Percentiles rank a stretch among this genome's conserved stretches.
Conservation (phyloP, 164 flowering plant species). For the Tetracentron sinense region DNA sequence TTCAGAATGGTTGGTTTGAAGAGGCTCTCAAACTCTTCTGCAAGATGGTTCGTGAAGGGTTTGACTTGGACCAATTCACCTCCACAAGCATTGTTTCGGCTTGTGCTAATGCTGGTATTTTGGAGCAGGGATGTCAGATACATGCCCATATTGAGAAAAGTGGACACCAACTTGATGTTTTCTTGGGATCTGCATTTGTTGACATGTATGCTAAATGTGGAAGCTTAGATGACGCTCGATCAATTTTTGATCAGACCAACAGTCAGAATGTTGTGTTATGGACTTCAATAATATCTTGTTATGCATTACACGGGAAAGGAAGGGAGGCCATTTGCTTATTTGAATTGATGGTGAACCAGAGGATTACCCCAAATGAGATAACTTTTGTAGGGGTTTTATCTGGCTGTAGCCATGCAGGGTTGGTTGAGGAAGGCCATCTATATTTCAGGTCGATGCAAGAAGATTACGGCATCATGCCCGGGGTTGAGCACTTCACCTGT, state of each 20-base stretch:
- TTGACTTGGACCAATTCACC: conserved; percentile 37
- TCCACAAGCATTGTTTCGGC: conserved; percentile 56
- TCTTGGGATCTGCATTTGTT: conserved; percentile 44
- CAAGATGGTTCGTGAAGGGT: conserved; percentile 36
- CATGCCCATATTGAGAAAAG: conserved; percentile 49
- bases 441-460: conserved; percentile 59
- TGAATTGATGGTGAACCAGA: conserved; percentile 48
- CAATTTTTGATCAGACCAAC: conserved; percentile 29
- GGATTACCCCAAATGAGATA: conserved; percentile 59
- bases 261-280: conserved; percentile 45
- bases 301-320: conserved; percentile 58
- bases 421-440: conserved; percentile 50
- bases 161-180: conserved; percentile 40
- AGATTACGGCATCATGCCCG: conserved; percentile 45
- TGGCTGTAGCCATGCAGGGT: conserved; percentile 71
- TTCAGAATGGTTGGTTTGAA: conserved; percentile 47
- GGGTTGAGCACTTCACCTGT: conserved; percentile 57
- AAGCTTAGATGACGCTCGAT: conserved; percentile 44
- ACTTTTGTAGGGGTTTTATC: conserved; percentile 55
- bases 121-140: conserved; percentile 50
- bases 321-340: conserved; percentile 45
- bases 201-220: conserved; percentile 84
- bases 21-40: conserved; percentile 45
- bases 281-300: conserved; percentile 61
- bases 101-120: conserved; percentile 44